Percentiles rank a stretch among this genome's conserved stretches.
phyloP scores from a whole-genome alignment of 1,284 basidiomycete genomes.

The Papiliotrema laurentii region DNA sequence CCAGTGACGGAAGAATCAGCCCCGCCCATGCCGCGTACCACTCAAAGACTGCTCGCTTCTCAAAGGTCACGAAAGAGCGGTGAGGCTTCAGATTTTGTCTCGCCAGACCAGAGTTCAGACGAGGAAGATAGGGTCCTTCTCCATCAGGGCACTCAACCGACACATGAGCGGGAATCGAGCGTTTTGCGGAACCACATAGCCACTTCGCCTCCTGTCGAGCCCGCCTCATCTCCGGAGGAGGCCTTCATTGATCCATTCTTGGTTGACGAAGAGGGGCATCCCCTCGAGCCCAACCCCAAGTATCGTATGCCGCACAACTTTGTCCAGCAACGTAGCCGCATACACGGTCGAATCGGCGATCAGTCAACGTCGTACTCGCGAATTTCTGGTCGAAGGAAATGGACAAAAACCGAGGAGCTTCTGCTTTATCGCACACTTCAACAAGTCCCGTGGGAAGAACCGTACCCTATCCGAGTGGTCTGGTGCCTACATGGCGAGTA shows the following conservation, averaged over 20 bases:
- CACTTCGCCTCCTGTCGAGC: too few relatives aligned
- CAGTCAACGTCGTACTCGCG: conserved; percentile 20
- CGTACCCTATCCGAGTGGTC: conserved; percentile 27
- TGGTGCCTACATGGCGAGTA: conserved; percentile 33
- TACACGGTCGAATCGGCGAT: conserved; percentile 18
- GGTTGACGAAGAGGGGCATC: conserved; percentile 20
- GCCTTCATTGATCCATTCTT: conserved; percentile 29
- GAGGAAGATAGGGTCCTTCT: too few relatives aligned
- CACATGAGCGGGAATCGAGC: too few relatives aligned
- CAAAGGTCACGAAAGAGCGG: too few relatives aligned
- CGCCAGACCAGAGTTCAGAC: too few relatives aligned
- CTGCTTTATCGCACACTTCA: conserved; percentile 39
- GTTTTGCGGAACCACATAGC: too few relatives aligned
- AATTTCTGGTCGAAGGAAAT: conserved; percentile 19
- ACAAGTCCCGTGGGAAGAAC: conserved; percentile 26
- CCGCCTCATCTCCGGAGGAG: too few relatives aligned
- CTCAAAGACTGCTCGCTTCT: too few relatives aligned
- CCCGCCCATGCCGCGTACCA: too few relatives aligned
- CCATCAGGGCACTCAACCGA: too few relatives aligned
- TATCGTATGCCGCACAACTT: conserved; percentile 17
- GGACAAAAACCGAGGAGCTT: conserved; percentile 25
- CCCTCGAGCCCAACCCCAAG: conserved; percentile 14
- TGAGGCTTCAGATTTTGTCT: too few relatives aligned
- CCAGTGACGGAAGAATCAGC: too few relatives aligned
- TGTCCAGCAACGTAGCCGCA: neutral